Conservation (phyloP, 2,329 filamentous ascomycete genomes). For the Calonectria fujianensis region DNA sequence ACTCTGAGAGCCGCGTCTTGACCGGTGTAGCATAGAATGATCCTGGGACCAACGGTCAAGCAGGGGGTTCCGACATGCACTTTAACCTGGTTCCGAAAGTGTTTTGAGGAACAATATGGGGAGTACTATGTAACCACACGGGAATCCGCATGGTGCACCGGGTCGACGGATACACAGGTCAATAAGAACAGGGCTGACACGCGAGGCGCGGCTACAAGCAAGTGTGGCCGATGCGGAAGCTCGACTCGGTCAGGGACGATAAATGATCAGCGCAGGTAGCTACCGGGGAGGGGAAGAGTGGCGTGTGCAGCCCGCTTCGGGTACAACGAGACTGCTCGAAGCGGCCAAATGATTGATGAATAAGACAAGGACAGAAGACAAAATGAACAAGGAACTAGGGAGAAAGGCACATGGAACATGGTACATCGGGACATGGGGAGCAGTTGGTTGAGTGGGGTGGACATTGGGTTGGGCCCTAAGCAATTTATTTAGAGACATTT, state of each 20-base stretch:
- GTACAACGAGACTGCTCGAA: conserved; percentile 4
- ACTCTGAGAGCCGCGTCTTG: conserved; percentile 50
- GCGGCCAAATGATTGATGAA: conserved; percentile 20
- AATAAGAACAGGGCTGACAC: conserved; percentile 55
- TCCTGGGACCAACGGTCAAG: conserved; percentile 42
- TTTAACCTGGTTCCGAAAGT: conserved; percentile 19
- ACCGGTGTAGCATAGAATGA: conserved; percentile 46
- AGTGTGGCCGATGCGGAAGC: conserved; percentile 49
- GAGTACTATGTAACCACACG: conserved; percentile 41
- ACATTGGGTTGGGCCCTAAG: conserved; percentile 36
- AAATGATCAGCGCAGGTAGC: conserved; percentile 54
- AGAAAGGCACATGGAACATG: conserved; percentile 27
- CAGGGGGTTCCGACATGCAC: conserved; percentile 40
- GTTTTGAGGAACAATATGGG: conserved; percentile 42
- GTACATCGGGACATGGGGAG: conserved; percentile 22
- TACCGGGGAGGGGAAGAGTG: conserved; percentile 52
- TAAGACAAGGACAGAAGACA: not conserved
- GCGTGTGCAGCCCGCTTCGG: conserved; percentile 48
- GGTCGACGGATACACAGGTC: conserved; percentile 47
- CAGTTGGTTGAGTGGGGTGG: conserved; percentile 30
- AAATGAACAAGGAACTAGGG: conserved; percentile 32
- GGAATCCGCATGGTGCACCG: conserved; percentile 40
- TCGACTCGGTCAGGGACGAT: conserved; percentile 53
- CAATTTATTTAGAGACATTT: conserved; percentile 46
- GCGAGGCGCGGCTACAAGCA: conserved; percentile 55